Conservation (phyloP, 768 basidiomycete genomes). For the Suillus cothurnatus region DNA sequence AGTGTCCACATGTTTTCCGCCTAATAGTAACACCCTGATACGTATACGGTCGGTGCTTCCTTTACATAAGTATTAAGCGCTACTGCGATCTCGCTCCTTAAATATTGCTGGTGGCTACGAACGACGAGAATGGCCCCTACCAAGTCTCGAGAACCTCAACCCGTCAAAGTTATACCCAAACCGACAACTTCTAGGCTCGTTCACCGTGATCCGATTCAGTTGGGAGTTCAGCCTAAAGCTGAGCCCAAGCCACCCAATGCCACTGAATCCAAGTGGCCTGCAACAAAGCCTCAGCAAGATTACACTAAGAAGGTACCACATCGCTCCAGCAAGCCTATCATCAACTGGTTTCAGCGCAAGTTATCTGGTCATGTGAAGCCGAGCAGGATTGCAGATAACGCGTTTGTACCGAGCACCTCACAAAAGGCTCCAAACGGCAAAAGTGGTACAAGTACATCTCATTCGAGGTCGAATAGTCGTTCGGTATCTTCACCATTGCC, state of each 20-base stretch:
- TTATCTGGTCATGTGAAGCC: slow-evolving; percentile 66
- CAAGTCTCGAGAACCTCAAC: slow-evolving; percentile 16
- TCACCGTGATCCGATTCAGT: background rate
- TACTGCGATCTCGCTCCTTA: slow-evolving; percentile 4
- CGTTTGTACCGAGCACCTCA: slow-evolving; percentile 11
- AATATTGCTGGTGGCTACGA: slow-evolving; percentile 12
- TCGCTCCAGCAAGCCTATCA: slow-evolving; percentile 80
- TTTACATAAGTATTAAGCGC: slow-evolving; percentile 4
- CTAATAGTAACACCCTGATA: background rate
- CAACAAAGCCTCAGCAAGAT: slow-evolving; percentile 34
- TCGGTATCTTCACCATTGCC: slow-evolving; percentile 33
- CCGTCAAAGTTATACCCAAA: slow-evolving; percentile 21
- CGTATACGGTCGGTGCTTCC: background rate
- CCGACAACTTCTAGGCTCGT: slow-evolving; percentile 4
- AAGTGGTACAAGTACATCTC: slow-evolving; percentile 10
- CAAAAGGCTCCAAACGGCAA: slow-evolving; percentile 20
- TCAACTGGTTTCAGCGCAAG: slow-evolving; percentile 90
- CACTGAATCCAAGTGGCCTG: slow-evolving; percentile 23
- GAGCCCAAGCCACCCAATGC: slow-evolving; percentile 17
- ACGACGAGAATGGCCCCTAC: slow-evolving; percentile 15
- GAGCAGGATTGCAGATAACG: slow-evolving; percentile 48
- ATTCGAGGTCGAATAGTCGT: slow-evolving; percentile 29
- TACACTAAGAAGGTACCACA: slow-evolving; percentile 63
- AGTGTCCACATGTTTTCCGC: background rate
- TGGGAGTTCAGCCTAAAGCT: slow-evolving; percentile 16